Evolutionary conservation across 1,284 basidiomycete genomes (phyloP), one percentile per base, ranked within the genome.

Genomic region (Ustilago lituana): DNA sequence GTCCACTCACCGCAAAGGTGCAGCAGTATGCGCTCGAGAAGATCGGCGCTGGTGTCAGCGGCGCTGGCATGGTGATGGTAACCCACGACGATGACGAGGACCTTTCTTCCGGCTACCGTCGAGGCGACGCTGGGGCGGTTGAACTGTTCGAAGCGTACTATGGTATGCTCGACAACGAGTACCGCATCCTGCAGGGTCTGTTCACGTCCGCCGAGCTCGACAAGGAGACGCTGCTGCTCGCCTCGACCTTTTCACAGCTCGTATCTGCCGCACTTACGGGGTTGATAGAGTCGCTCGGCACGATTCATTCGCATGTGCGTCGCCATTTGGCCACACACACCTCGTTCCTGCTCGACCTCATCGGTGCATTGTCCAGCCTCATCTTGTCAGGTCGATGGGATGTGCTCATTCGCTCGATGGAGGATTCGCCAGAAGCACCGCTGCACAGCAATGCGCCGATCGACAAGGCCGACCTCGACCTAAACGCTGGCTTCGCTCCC

Each of bases 91-190:
- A 74, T 44, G 71, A 79, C 31, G 57, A 48, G 33, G 62, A 78
- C 44, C 58, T 68, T 41, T 50, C 48, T 14, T 55, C 57, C 12
- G 39, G 26, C 32, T 66, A 68, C 39, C 65, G 64, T 29, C 38
- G 73, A 58, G 53, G 66, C 32, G 47, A 70, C 36, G 47, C 74
- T 38, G 58, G 74, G 11, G 53, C 72, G 1, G 50, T 63, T 1
- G 71, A 75, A 33, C 69, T 74, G 40, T 54, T 80, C 38, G 53
- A 62, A 14, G 73, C 71, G 2, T 68, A 61, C 56, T 56, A 76
- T 12, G 62, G 51, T 23, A 71, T 79, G 61, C 56, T 78, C 1
- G 71, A 80, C 23, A 72, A 68, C 41, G 74, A 79, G 35, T 67
- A 73, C 22, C 47, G 60, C 10, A 64, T 76, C 36, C 32, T 74